Base-by-base conservation (phyloP, 148 eudicot species). In the Tetragonia tetragonoides region DNA sequence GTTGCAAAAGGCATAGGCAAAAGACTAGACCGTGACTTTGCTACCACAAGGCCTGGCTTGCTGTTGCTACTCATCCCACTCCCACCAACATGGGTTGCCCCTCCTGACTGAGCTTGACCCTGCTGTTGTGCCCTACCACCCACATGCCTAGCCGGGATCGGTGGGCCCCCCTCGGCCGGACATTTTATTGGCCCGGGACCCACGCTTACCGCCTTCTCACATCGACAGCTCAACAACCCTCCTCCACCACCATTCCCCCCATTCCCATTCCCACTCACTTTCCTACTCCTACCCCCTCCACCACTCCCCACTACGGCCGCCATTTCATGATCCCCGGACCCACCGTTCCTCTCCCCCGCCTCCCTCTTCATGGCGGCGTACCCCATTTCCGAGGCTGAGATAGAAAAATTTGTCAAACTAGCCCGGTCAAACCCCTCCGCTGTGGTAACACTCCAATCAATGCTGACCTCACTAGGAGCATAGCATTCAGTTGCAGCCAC, bases 391-490 rank as follows among this genome's bases (percentile, higher is more conserved):
- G 94, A 86, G 3, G 90, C 92, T 4, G 86, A 76, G 56, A 87
- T 63, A 2, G 98, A 89, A 83, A 89, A 88, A 28, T 89, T 92
- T 0, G 90, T 81, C 8, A 94, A 77, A 62, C 97, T 94, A 7
- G 88, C 89, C 9, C 86, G 81, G 69, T 91, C 98, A 46, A 87
- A 94, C 17, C 93, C 97, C 76, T 94, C 97, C 14, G 93, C 98
- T 0, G 98, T 93, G 7, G 93, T 89, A 24, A 93, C 97, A 79
- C 98, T 93, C 97, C 98, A 93, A 70, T 88, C 97, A 9, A 93
- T 80, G 80, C 98, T 93, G 0, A 87, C 94, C 78, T 93, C 98
- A 81, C 92, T 89, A 65, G 98, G 97, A 57, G 91, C 91, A 65
- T 93, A 93, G 39, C 96, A 87, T 67, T 91, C 98, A 4, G 91